Evolutionary conservation across 208 protist genomes (phyloP).

Genomic region (Leishmania braziliensis): DNA sequence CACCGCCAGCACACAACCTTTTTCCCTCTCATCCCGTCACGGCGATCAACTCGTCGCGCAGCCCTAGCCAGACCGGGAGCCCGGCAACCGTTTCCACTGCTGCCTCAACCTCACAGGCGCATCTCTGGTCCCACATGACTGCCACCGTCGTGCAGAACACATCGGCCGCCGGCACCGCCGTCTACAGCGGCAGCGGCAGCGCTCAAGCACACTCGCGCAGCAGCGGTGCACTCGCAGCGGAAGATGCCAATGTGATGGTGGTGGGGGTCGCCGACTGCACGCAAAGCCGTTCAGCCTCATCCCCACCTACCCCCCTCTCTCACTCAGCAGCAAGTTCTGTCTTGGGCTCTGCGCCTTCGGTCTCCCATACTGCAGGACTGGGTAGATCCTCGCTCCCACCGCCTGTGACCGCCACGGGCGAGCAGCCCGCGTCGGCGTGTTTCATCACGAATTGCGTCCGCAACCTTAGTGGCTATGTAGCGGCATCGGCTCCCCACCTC

Average conservation of each 20-base stretch:
- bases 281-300: neutral
- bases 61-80: constrained; percentile 9
- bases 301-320: neutral
- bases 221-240: neutral
- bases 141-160: neutral
- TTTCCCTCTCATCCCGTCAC: constrained; percentile 9
- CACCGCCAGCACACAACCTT: neutral
- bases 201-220: neutral
- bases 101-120: neutral
- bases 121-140: neutral
- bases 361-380: neutral
- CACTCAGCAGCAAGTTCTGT: neutral
- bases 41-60: neutral
- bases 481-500: constrained; percentile 2
- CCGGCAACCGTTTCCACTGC: neutral
- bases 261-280: neutral
- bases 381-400: neutral
- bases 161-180: neutral
- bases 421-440: constrained; percentile 1
- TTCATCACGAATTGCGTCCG: constrained; percentile 15
- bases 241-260: neutral
- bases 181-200: neutral
- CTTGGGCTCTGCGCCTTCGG: neutral
- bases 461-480: constrained; percentile 16
- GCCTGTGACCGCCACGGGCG: neutral